Conservation (phyloP, 1,284 basidiomycete species). For the Ganoderma sp. region DNA sequence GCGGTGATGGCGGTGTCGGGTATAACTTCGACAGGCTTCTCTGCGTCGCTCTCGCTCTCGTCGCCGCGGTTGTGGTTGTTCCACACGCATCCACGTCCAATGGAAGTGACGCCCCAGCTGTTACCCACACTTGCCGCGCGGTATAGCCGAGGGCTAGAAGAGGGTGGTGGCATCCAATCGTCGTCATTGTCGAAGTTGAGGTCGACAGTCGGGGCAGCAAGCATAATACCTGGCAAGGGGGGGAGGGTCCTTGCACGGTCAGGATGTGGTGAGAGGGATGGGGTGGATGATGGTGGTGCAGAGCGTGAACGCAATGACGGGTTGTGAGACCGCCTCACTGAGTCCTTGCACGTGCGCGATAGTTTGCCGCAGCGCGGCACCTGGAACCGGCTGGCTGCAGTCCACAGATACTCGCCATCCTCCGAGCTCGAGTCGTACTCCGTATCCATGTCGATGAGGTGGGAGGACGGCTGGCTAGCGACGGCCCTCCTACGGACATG, state of each 20-base stretch:
- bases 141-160: slow-evolving; percentile 52
- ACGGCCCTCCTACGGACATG: slow-evolving; percentile 19
- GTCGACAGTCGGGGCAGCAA: slow-evolving; percentile 63
- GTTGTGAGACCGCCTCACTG: slow-evolving; percentile 31
- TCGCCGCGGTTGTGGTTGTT: slow-evolving; percentile 47
- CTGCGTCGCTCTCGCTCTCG: slow-evolving; percentile 29
- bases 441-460: slow-evolving; percentile 30
- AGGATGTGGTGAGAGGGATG: slow-evolving; percentile 30
- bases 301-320: slow-evolving; percentile 40
- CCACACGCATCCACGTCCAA: slow-evolving; percentile 84
- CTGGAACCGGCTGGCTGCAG: slow-evolving; percentile 34
- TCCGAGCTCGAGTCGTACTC: slow-evolving; percentile 38
- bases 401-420: slow-evolving; percentile 41
- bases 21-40: slow-evolving; percentile 19
- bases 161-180: slow-evolving; percentile 54
- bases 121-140: slow-evolving; percentile 68
- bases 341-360: slow-evolving; percentile 32
- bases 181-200: slow-evolving; percentile 65
- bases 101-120: slow-evolving; percentile 82
- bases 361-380: slow-evolving; percentile 35
- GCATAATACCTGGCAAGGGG: slow-evolving; percentile 49
- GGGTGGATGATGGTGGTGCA: slow-evolving; percentile 40
- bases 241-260: slow-evolving; percentile 27
- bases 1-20: slow-evolving; percentile 10
- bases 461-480: slow-evolving; percentile 26